These are phyloP conservation scores for Acidomyces sp. DNA, from an alignment of 495 filamentous ascomycete species.

Conservation along the genomic window DNA sequence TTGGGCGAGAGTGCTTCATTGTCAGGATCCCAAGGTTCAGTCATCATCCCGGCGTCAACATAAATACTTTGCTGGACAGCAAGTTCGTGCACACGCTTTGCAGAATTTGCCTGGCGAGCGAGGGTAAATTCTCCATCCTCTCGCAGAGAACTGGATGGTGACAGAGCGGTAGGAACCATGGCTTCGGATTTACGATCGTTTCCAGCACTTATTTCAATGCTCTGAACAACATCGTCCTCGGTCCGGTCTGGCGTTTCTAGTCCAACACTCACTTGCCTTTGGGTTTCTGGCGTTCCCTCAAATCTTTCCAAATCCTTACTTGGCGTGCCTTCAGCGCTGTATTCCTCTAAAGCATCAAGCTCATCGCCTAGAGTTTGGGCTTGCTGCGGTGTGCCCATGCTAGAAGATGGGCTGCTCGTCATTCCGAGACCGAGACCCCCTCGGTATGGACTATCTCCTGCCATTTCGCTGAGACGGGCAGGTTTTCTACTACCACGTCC, in stretches of 20 bases:
- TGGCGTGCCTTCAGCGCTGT: conserved; percentile 42
- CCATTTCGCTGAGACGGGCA: conserved; percentile 42
- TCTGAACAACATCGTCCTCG: background rate
- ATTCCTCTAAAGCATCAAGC: conserved; percentile 61
- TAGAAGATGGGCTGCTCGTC: conserved; percentile 35
- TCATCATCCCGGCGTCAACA: conserved; percentile 77
- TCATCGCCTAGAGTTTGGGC: conserved; percentile 83
- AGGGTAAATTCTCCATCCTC: conserved; percentile 4
- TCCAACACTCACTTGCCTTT: conserved; percentile 3
- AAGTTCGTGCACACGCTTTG: conserved; percentile 8
- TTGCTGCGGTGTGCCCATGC: conserved; percentile 20
- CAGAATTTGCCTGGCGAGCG: conserved; percentile 8
- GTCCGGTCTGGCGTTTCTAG: conserved; percentile 1
- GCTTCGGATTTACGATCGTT: no score
- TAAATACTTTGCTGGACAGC: conserved; percentile 8
- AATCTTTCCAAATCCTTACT: conserved; percentile 21
- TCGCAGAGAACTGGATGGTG: background rate
- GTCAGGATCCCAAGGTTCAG: conserved; percentile 50
- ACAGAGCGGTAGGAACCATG: conserved; percentile 17
- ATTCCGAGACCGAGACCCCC: no score
- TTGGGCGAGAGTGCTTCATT: conserved; percentile 18
- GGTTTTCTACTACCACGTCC: conserved; percentile 33
- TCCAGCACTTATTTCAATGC: conserved; percentile 12
- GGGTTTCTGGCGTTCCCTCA: conserved; percentile 6
- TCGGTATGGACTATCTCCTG: conserved; percentile 47